Evolutionary conservation across 208 protist genomes (phyloP).

Genomic region (Willaertia magna): DNA sequence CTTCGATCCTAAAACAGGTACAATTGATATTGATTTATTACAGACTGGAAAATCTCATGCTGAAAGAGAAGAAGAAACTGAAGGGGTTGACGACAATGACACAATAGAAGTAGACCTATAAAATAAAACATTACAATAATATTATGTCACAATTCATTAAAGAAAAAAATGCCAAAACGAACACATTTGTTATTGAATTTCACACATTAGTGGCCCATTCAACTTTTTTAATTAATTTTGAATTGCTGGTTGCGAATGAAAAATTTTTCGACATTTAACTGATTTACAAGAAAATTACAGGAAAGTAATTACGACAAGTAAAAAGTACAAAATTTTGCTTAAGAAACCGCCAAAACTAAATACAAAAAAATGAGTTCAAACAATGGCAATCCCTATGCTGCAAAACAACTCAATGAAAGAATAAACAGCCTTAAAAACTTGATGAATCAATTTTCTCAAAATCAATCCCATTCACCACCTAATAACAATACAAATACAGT

Average conservation of each 20-base stretch:
- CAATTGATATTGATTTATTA: conserved; percentile 12
- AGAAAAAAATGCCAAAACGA: too few relatives aligned
- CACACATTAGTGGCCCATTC: too few relatives aligned
- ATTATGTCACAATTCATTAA: too few relatives aligned
- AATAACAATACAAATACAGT: too few relatives aligned
- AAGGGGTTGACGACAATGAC: background rate
- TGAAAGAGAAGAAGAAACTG: background rate
- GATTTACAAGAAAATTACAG: too few relatives aligned
- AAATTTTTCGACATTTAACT: too few relatives aligned
- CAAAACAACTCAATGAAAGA: background rate
- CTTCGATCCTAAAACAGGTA: conserved; percentile 3
- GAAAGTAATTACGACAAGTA: too few relatives aligned
- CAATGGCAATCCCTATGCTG: background rate
- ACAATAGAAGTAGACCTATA: background rate
- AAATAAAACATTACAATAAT: background rate
- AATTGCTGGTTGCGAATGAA: too few relatives aligned
- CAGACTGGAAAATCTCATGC: background rate
- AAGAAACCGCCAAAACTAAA: too few relatives aligned
- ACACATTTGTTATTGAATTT: too few relatives aligned
- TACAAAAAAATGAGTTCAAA: background rate
- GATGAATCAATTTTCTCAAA: background rate
- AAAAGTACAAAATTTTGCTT: too few relatives aligned
- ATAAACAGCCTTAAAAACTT: background rate
- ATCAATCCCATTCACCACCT: background rate
- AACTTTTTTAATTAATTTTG: too few relatives aligned